Base-by-base conservation (phyloP, 768 basidiomycete species). In the Thelephora ganbajun region DNA sequence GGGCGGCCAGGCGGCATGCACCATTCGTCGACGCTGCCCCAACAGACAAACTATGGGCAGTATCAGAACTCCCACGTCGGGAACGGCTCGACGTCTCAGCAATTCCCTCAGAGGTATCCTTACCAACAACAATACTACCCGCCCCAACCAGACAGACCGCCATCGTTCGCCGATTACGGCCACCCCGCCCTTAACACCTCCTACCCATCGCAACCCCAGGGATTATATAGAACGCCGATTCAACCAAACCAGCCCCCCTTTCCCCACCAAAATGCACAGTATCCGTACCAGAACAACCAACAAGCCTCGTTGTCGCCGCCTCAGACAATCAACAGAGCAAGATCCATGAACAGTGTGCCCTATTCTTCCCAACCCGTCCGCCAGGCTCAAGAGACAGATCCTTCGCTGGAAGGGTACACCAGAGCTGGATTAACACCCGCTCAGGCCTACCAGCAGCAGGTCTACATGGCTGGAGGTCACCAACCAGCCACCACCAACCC, bases 381-480 rank as follows among this genome's bases (percentile, higher is more conserved):
- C 76, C 53, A 68, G 70, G 39, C 67, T 41, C 39, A 41, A 41
- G 39, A 41, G 14, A 22, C 70, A 55, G 74, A 74, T 60, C 58
- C 66, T 6, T 57, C 56, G 41, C 66, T 67, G 51, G 74, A 77
- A 51, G 61, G 62, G 19, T 55, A 67, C 35, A 64, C 69, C 14
- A 68, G 66, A 47, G 65, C 71, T 33, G 79, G 77, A 2, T 71
- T 86, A 45, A 83, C 83, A 3, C 77, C 83, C 39, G 81, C 83
- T 9, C 86, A 89, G 60, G 79, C 82, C 33, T 88, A 87, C 65
- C 87, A 86, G 57, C 77, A 79, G 6, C 83, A 88, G 60, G 71
- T 85, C 42, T 79, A 78, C 56, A 64, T 63, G 49, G 75, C 69
- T 56, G 68, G 61, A 48, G 65, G 71, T 36, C 56, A 63, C 43